These are phyloP conservation scores for Hirsutella minnesotensis DNA, from an alignment of 2,329 filamentous ascomycete genomes.

Conservation along the genomic window DNA sequence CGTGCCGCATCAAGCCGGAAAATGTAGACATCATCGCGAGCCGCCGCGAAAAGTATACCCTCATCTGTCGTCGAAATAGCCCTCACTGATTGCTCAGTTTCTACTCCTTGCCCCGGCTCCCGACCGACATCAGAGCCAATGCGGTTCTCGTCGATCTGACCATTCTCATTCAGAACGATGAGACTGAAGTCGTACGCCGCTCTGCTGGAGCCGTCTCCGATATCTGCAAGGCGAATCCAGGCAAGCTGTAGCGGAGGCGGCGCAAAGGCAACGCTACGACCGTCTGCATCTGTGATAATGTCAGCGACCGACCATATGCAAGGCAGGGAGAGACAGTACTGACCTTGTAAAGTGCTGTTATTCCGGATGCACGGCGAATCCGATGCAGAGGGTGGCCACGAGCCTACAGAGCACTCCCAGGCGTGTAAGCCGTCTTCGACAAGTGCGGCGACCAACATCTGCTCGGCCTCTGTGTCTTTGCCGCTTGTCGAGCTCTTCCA, in stretches of 20 bases:
- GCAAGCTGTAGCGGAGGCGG: constrained; percentile 6
- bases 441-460: constrained; percentile 8
- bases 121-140: constrained; percentile 5
- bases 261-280: constrained; percentile 1
- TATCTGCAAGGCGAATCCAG: constrained; percentile 7
- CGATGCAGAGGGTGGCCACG: constrained; percentile 4
- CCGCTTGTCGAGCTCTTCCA: constrained; percentile 2
- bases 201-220: background rate
- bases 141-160: constrained; percentile 6
- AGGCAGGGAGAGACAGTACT: background rate
- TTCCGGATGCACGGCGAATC: constrained; percentile 6
- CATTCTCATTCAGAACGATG: constrained; percentile 5
- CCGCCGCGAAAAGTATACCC: constrained; percentile 8
- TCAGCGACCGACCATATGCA: background rate
- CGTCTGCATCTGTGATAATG: constrained; percentile 3
- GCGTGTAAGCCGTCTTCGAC: constrained; percentile 6
- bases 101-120: constrained; percentile 3
- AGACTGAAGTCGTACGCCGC: constrained; percentile 7
- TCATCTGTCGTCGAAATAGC: constrained; percentile 8
- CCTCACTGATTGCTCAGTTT: constrained; percentile 2
- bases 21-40: constrained; percentile 6
- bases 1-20: constrained; percentile 5
- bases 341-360: constrained; percentile 7
- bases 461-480: too few relatives aligned
- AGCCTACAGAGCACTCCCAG: constrained; percentile 10